Conservation (phyloP, 2,329 filamentous ascomycete species). For the Exophiala phaeomuriformis region DNA sequence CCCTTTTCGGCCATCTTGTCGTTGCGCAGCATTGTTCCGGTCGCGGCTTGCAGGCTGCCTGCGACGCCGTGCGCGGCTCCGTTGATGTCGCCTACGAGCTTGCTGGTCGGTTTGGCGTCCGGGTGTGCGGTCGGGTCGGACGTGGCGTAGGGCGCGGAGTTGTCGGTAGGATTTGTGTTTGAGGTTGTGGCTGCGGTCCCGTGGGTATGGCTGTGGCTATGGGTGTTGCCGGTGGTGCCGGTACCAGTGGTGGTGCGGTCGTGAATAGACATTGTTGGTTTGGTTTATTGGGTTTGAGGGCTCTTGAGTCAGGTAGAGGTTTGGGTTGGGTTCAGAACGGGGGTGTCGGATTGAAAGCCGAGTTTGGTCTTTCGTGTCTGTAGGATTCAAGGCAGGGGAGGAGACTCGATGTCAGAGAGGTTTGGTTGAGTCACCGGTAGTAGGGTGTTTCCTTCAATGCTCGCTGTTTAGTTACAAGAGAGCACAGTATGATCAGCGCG, state of each 20-base stretch:
- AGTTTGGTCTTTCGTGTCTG: too few relatives aligned
- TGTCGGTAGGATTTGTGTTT: constrained; percentile 16
- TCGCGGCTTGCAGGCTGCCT: constrained; percentile 19
- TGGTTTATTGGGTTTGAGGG: background rate
- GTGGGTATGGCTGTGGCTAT: background rate
- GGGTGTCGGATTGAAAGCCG: too few relatives aligned
- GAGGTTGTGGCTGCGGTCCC: background rate
- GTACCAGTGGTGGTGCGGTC: background rate
- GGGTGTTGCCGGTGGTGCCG: background rate
- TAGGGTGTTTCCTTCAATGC: too few relatives aligned
- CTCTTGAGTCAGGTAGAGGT: background rate
- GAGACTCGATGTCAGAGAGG: too few relatives aligned
- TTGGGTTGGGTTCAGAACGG: background rate
- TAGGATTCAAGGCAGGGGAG: too few relatives aligned
- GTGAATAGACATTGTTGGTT: too few relatives aligned
- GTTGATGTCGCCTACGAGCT: constrained; percentile 20
- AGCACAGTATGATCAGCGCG: too few relatives aligned
- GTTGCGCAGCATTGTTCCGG: constrained; percentile 18
- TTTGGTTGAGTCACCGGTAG: too few relatives aligned
- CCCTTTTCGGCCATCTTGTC: constrained; percentile 22
- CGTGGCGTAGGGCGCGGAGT: constrained; percentile 10
- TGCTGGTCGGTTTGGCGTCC: constrained; percentile 11
- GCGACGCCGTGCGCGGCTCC: constrained; percentile 20
- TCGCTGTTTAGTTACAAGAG: too few relatives aligned
- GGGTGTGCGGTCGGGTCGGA: constrained; percentile 14